Evolutionary conservation across 805 yeast genomes (phyloP), one percentile per base, ranked within the genome.

Genomic region (Metschnikowia chrysomelidarum): DNA sequence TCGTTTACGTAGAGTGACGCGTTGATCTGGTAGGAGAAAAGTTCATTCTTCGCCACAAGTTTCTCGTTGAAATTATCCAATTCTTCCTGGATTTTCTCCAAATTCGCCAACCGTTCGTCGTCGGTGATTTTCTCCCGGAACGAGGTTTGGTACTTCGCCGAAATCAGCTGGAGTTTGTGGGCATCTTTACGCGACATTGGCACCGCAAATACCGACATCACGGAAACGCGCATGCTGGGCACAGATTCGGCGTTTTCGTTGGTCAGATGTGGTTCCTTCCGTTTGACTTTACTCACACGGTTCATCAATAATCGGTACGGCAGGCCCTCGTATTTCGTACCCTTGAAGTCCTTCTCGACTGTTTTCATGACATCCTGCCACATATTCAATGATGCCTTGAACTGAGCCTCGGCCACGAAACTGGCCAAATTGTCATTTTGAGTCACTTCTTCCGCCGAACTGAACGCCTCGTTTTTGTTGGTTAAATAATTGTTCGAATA

Each of bases 241-340:
- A 14, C 17, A 17, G 8, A 4, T 13, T 35, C 25, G 4, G 27
- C 32, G 11, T 21, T 16, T 1, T 19, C 17, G 10, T 12, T 15
- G 4, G 12, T 8, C n/a, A 18, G 11, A n/a, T 28, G 30, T n/a
- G 19, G 20, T 21, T 19, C 24, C 20, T 11, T 15, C 16, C 17
- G 19, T 27, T 16, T 19, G 5, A 34, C 28, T 25, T 18, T 19
- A 12, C 30, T 30, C 14, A 32, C 36, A n/a, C 47, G 26, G 30
- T 54, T 50, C 27, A 57, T 23, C 7, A 64, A 54, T 21, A 64
- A 43, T 27, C 70, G 46, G 36, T 60, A 62, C 14, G 67, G 49
- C 13, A 36, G 24, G 4, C 40, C 47, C 17, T 43, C 37, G 31
- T 31, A 28, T 15, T 38, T 41, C 6, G 41, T 32, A 14, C 43